phyloP scores from a whole-genome alignment of 1,284 basidiomycete species.

The Bjerkandera adusta region DNA sequence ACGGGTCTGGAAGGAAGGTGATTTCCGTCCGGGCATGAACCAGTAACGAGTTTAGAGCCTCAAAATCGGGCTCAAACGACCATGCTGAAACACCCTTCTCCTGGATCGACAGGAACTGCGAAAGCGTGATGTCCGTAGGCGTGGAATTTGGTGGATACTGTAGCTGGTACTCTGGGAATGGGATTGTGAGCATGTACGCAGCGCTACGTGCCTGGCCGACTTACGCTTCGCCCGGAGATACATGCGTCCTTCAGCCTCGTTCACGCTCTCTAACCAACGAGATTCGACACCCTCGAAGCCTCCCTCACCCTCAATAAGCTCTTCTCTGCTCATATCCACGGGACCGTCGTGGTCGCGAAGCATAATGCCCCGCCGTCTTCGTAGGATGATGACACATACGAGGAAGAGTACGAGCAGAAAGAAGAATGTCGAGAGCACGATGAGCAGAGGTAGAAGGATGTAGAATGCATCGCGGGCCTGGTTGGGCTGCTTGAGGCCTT shows the following conservation, averaged over 20 bases:
- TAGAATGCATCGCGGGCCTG: slow-evolving; percentile 54
- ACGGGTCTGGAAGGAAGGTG: slow-evolving; percentile 93
- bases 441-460: slow-evolving; percentile 86
- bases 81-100: slow-evolving; percentile 98
- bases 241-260: slow-evolving; percentile 64
- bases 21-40: slow-evolving; percentile 94
- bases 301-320: slow-evolving; percentile 86
- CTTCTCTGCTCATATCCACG: slow-evolving; percentile 89
- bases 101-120: slow-evolving; percentile 95
- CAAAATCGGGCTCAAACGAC: slow-evolving; percentile 97
- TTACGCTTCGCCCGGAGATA: slow-evolving; percentile 89
- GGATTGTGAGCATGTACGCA: slow-evolving; percentile 11
- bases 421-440: slow-evolving; percentile 90
- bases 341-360: slow-evolving; percentile 90
- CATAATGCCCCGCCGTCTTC: slow-evolving; percentile 77
- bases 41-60: slow-evolving; percentile 85
- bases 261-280: slow-evolving; percentile 88
- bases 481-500: slow-evolving; percentile 1
- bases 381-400: slow-evolving; percentile 81
- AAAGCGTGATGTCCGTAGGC: slow-evolving; percentile 94
- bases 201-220: slow-evolving; percentile 26
- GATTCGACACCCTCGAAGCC: slow-evolving; percentile 90
- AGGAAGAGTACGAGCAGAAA: slow-evolving; percentile 91
- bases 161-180: slow-evolving; percentile 74
- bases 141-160: slow-evolving; percentile 92